Evolutionary conservation across 345 rosid species (phyloP), one percentile per base, ranked within the genome.

Genomic region (Hibiscus tridactylites): DNA sequence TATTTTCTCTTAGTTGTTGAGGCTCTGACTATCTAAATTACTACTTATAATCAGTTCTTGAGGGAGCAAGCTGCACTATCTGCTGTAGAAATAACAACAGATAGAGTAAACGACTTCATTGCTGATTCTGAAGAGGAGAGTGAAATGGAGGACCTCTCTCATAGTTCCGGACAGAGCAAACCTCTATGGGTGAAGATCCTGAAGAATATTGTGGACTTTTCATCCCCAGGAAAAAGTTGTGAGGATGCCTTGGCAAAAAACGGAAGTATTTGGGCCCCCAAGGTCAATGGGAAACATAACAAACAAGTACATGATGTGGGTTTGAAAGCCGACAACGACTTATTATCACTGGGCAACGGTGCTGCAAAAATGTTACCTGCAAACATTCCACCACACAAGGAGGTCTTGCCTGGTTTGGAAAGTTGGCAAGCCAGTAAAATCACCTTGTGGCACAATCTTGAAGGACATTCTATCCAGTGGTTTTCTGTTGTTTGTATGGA

Each of bases 391-490:
- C 77, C 80, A 33, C 84, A 84, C 79, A 84, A 87, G 78, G 97
- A 95, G 76, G 96, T 95, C 65, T 82, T 92, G 83, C 96, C 93
- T 17, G 90, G 93, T 57, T 80, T 95, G 67, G 90, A 90, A 73
- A 85, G 90, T 80, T 95, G 99, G 99, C 93, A 83, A 75, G 86
- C 88, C 64, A 79, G 88, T 87, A 95, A 89, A 82, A 83, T 95
- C 74, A 86, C 89, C 42, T 71, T 88, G 50, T 95, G 99, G 99
- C 97, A 95, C 80, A 91, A 84, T 87, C 86, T 79, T 54, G 97
- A 90, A 80, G 97, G 97, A 70, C 97, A 90, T 75, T 89, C 96
- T 64, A 83, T 95, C 74, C 97, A 85, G 11, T 95, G 99, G 99
- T 82, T 95, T 69, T 87, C 83, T 76, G 93, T 95, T 44, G 93